These are phyloP conservation scores for Corinectria fuckeliana DNA, from an alignment of 2,329 filamentous ascomycete species.

Conservation along the genomic window DNA sequence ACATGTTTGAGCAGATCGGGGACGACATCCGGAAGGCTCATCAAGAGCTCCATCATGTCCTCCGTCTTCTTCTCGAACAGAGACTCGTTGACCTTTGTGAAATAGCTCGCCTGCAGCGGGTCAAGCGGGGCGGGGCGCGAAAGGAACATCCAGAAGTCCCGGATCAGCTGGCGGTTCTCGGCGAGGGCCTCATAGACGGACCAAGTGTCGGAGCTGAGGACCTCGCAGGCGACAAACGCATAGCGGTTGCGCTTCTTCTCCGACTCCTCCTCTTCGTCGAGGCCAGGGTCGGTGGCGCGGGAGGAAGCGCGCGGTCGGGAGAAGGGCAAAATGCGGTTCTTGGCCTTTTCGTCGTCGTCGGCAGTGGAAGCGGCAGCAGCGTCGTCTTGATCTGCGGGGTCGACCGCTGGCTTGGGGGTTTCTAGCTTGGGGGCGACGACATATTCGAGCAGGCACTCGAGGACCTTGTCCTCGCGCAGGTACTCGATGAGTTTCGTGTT, in stretches of 20 bases:
- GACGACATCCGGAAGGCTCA: conserved; percentile 80
- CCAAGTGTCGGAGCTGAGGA: conserved; percentile 95
- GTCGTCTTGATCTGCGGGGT: conserved; percentile 52
- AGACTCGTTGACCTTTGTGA: conserved; percentile 98
- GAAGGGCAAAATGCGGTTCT: conserved; percentile 53
- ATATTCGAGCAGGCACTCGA: conserved; percentile 87
- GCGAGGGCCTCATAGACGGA: conserved; percentile 93
- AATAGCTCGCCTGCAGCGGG: conserved; percentile 93
- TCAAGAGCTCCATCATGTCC: conserved; percentile 93
- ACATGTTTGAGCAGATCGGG: conserved; percentile 89
- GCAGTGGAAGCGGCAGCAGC: conserved; percentile 58
- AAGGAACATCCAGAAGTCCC: conserved; percentile 90
- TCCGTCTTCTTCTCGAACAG: conserved; percentile 97
- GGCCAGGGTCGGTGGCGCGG: conserved; percentile 53
- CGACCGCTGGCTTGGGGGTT: conserved; percentile 49
- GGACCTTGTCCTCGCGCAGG: conserved; percentile 83
- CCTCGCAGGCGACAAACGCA: conserved; percentile 90
- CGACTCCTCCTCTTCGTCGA: conserved; percentile 71
- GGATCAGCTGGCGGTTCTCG: conserved; percentile 79
- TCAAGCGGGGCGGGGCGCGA: conserved; percentile 85
- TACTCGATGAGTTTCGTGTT: conserved; percentile 98
- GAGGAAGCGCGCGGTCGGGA: conserved; percentile 62
- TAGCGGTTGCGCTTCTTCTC: conserved; percentile 94
- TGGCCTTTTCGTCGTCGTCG: conserved; percentile 57
- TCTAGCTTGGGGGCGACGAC: conserved; percentile 81